These are phyloP conservation scores for Russula olivacea DNA, from an alignment of 768 basidiomycete species.

Conservation along the genomic window DNA sequence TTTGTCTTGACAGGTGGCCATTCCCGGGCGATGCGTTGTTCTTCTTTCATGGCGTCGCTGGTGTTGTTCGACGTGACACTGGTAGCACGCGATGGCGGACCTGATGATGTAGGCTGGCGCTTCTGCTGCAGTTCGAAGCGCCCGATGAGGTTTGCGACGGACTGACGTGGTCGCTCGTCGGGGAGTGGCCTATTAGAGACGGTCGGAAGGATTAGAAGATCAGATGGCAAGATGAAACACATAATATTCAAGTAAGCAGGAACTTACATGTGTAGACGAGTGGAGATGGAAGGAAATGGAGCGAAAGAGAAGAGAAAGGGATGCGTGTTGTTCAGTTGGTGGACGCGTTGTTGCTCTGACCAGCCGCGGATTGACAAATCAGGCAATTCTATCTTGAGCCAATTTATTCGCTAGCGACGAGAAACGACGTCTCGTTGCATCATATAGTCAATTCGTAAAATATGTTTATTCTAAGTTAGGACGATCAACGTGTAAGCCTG, in stretches of 20 bases:
- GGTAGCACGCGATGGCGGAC: constrained; percentile 45
- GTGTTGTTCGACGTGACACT: constrained; percentile 60
- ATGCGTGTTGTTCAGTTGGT: background rate
- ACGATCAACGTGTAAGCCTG: background rate
- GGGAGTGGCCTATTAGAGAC: constrained; percentile 61
- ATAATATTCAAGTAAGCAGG: background rate
- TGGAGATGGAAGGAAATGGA: background rate
- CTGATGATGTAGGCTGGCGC: constrained; percentile 41
- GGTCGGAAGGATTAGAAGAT: constrained; percentile 1
- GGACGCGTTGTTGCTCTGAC: background rate
- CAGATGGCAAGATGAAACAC: background rate
- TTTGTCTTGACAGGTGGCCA: constrained; percentile 49
- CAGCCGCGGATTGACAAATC: background rate
- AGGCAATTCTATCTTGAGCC: constrained; percentile 1
- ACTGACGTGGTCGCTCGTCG: constrained; percentile 81
- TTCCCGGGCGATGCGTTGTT: constrained; percentile 65
- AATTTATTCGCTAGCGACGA: no score
- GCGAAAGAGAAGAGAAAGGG: background rate
- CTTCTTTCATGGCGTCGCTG: constrained; percentile 60
- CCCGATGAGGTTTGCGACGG: constrained; percentile 87
- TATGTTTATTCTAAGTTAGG: constrained; percentile 4
- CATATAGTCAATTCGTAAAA: background rate
- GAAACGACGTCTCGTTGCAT: background rate
- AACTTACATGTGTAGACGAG: constrained; percentile 13
- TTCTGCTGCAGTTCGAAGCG: constrained; percentile 76